Evolutionary conservation across 2,329 filamentous ascomycete genomes (phyloP).

Genomic region (Fonsecaea pedrosoi): DNA sequence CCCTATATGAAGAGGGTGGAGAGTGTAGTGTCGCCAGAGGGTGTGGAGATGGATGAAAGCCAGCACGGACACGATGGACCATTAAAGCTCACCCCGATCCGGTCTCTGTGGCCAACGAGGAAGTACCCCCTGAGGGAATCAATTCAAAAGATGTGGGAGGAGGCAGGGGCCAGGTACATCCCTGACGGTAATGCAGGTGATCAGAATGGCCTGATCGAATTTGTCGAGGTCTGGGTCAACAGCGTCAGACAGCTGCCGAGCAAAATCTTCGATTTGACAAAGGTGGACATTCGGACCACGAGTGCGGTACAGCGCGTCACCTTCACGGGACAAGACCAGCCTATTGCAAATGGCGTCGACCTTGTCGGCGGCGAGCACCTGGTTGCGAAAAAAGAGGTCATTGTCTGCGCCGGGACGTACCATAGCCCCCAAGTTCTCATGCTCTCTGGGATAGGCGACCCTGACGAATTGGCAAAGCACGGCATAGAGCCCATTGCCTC

Average conservation of each 20-base stretch:
- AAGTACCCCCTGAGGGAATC: constrained; percentile 49
- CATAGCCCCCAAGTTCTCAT: constrained; percentile 51
- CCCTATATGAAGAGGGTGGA: constrained; percentile 56
- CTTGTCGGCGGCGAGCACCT: constrained; percentile 38
- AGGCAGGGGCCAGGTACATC: constrained; percentile 43
- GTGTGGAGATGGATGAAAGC: constrained; percentile 8
- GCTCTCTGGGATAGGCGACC: constrained; percentile 45
- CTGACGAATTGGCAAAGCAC: constrained; percentile 42
- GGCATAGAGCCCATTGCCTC: constrained; percentile 44
- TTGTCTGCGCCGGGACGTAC: constrained; percentile 53
- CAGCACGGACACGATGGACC: constrained; percentile 28
- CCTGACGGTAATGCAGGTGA: constrained; percentile 42
- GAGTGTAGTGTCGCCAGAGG: constrained; percentile 25
- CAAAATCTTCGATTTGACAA: constrained; percentile 27
- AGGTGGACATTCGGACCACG: constrained; percentile 34
- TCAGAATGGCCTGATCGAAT: constrained; percentile 43
- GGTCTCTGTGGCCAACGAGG: constrained; percentile 16
- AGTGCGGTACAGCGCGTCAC: constrained; percentile 39
- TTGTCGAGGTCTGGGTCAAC: constrained; percentile 44
- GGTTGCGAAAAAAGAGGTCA: constrained; percentile 50
- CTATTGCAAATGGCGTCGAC: constrained; percentile 41
- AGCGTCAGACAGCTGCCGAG: constrained; percentile 43
- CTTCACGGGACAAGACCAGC: constrained; percentile 27
- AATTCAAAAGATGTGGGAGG: constrained; percentile 49
- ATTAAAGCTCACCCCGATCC: constrained; percentile 18